These are phyloP conservation scores for Gynochthodes officinalis DNA, from an alignment of 257 asterid species.

Conservation along the genomic window DNA sequence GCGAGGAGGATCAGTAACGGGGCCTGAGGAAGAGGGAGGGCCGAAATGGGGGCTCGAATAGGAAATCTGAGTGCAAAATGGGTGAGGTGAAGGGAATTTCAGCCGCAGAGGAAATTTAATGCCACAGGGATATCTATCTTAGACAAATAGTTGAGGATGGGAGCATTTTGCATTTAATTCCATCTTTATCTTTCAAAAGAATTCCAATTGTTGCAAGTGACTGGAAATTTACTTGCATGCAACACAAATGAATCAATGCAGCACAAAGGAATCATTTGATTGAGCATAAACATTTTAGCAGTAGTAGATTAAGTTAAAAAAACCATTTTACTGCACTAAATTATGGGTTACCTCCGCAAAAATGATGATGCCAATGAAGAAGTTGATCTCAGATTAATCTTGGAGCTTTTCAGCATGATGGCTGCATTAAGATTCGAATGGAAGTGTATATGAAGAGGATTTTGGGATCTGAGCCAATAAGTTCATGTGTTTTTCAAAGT, in stretches of 20 bases:
- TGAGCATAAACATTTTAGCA: neutral
- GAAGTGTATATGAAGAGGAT: neutral
- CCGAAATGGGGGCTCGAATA: too few relatives aligned
- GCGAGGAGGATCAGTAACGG: neutral
- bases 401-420: neutral
- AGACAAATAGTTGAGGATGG: too few relatives aligned
- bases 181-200: neutral
- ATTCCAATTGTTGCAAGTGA: neutral
- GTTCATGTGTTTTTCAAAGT: conserved; percentile 6
- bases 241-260: neutral
- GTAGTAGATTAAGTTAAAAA: too few relatives aligned
- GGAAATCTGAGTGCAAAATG: neutral
- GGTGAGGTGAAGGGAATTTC: neutral
- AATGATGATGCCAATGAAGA: neutral
- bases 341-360: conserved; percentile 3
- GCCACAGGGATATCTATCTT: too few relatives aligned
- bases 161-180: neutral
- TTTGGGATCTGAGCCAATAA: neutral
- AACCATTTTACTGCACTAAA: neutral
- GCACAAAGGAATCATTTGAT: too few relatives aligned
- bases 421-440: neutral
- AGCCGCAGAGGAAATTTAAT: neutral
- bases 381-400: neutral
- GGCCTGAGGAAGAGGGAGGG: neutral
- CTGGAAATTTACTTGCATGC: neutral